Evolutionary conservation across 2,329 filamentous ascomycete species (phyloP).

Genomic region (Hymenoscyphus linearis): DNA sequence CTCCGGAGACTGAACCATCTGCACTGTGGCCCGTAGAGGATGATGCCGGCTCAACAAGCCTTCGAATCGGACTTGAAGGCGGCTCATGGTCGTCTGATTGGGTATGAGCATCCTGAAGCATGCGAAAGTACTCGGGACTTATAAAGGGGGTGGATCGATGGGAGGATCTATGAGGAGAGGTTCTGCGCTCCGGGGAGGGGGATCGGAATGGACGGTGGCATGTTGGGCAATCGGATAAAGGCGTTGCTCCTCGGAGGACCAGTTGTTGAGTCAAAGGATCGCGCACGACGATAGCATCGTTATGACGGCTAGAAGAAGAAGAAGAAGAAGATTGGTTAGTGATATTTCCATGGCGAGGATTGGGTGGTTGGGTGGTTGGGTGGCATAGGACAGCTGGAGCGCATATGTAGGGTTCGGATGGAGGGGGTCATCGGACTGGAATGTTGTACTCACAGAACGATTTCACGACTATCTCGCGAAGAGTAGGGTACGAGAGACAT

Average conservation of each 20-base stretch:
- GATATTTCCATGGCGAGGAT: constrained; percentile 12
- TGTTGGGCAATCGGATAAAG: constrained; percentile 68
- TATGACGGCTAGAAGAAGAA: constrained; percentile 63
- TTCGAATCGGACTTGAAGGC: constrained; percentile 49
- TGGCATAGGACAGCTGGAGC: not conserved
- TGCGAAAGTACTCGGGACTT: constrained; percentile 89
- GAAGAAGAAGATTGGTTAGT: constrained; percentile 41
- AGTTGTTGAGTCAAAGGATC: constrained; percentile 81
- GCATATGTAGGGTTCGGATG: not conserved
- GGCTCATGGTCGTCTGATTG: constrained; percentile 35
- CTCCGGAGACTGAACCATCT: constrained; percentile 24
- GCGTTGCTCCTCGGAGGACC: constrained; percentile 62
- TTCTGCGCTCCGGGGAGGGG: constrained; percentile 44
- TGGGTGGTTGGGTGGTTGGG: not conserved
- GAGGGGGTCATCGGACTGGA: not conserved
- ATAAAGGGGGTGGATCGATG: constrained; percentile 57
- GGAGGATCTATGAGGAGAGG: constrained; percentile 39
- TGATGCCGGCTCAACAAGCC: constrained; percentile 34
- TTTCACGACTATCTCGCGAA: constrained; percentile 66
- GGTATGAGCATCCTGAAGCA: constrained; percentile 60
- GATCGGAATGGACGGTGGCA: constrained; percentile 36
- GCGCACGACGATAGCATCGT: constrained; percentile 86
- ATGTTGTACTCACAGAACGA: constrained; percentile 63
- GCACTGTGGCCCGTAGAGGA: constrained; percentile 20
- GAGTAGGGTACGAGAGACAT: constrained; percentile 75